Percentiles rank a stretch among this genome's conserved stretches.
Conservation (phyloP, 371 early-diverging fungal genomes). For the Mucor indicus region DNA sequence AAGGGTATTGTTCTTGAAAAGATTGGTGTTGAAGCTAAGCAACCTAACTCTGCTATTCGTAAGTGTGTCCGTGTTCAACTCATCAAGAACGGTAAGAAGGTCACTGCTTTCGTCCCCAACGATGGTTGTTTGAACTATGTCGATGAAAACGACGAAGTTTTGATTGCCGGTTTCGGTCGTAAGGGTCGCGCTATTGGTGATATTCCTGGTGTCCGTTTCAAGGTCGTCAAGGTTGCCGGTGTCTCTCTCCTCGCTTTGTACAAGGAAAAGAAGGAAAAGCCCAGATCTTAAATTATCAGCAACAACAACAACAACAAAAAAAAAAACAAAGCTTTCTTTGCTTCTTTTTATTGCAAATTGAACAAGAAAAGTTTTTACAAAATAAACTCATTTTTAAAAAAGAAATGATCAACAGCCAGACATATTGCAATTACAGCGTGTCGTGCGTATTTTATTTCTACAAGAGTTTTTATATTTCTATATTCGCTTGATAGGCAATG, state of each 20-base stretch:
- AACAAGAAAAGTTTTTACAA: too few relatives aligned
- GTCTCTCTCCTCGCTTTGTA: constrained; percentile 98
- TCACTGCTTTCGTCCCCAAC: constrained; percentile 99
- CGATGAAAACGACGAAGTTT: constrained; percentile 97
- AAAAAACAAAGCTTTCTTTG: neutral
- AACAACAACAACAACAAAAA: neutral
- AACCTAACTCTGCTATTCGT: constrained; percentile 99
- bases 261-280: constrained; percentile 99
- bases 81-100: constrained; percentile 99
- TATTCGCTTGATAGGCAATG: too few relatives aligned
- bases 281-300: constrained; percentile 77
- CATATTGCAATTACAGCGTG: too few relatives aligned
- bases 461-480: too few relatives aligned
- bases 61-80: constrained; percentile 99
- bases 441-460: too few relatives aligned
- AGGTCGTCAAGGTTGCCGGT: constrained; percentile 99
- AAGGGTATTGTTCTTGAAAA: constrained; percentile 99
- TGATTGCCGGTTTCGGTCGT: constrained; percentile 97
- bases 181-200: constrained; percentile 93
- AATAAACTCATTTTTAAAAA: too few relatives aligned
- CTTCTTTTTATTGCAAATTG: neutral
- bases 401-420: too few relatives aligned
- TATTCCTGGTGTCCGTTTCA: constrained; percentile 99
- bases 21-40: constrained; percentile 99
- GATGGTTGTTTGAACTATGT: constrained; percentile 99